Base-by-base conservation (phyloP, 345 rosid genomes). In the Hibiscus tridactylites region DNA sequence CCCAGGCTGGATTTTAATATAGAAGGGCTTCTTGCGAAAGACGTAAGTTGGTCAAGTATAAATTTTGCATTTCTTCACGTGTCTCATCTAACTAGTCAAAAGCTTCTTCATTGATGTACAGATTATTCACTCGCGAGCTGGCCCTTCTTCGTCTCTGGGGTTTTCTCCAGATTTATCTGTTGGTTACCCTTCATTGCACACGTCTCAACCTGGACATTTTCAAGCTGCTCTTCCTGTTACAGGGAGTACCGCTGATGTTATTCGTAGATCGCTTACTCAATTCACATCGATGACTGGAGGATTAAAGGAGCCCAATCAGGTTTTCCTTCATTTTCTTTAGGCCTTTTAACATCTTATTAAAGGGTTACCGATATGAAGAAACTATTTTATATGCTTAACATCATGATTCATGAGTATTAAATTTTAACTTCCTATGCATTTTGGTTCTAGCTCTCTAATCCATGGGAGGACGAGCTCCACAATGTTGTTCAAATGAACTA, bases 381-480 rank as follows among this genome's bases (percentile, higher is more conserved):
- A 12, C n/a, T 15, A 15, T 33, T 65, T 1, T 58, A 19, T 71
- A 42, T 53, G 26, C n/a, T 26, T 17, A 39, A 31, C 58, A 44
- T 57, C 8, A 59, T n/a, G 29, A n/a, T 54, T 33, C 44, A 6
- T 52, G 42, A 28, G 70, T 11, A 17, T 39, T 63, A 29, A 35
- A 62, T 50, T 59, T 71, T 7, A 13, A 53, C 9, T 72, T 69
- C 9, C 28, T 1, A 60, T 29, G 1, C 21, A 7, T 47, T 77
- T 46, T 53, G 56, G 26, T 71, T 28, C 57, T 79, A 94, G 97
- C 80, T 83, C 52, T 74, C 87, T 6, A 82, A 76, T 79, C 78
- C 76, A 52, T 94, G 98, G 98, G 93, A 90, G 47, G 90, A 90
- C 71, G 98, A 91, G 77, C 87, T 94, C 49, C 91, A 89, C 81